phyloP scores from a whole-genome alignment of 345 rosid genomes.

The Boechera divaricarpa region DNA sequence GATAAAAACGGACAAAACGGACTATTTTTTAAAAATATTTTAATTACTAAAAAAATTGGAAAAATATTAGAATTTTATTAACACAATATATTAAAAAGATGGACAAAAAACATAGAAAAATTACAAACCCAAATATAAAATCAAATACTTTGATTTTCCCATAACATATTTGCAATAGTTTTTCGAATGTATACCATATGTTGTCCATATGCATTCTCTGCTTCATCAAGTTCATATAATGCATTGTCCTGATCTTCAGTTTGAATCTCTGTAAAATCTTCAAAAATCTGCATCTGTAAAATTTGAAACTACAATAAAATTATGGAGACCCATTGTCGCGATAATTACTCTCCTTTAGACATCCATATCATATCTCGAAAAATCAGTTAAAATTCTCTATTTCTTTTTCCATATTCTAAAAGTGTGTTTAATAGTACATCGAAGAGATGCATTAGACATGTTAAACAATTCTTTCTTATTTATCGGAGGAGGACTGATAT shows the following conservation, averaged over 20 bases:
- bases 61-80: background rate
- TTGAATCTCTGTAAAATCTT: background rate
- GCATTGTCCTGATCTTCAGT: background rate
- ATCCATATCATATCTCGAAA: background rate
- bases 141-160: background rate
- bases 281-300: background rate
- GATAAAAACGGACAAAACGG: background rate
- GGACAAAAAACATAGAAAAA: too few species aligned
- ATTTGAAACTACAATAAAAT: background rate
- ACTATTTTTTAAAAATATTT: too few species aligned
- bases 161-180: too few species aligned
- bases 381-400: background rate
- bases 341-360: background rate
- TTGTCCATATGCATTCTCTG: background rate
- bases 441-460: background rate
- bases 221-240: background rate
- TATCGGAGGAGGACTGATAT: background rate
- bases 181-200: background rate
- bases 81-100: background rate
- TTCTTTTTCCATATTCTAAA: background rate
- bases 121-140: background rate
- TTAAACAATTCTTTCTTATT: background rate
- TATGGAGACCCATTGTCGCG: background rate
- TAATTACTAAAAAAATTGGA: too few species aligned
- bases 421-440: background rate